These are phyloP conservation scores for Erigeron canadensis DNA, from an alignment of 129 eudicot species.

Conservation along the genomic window DNA sequence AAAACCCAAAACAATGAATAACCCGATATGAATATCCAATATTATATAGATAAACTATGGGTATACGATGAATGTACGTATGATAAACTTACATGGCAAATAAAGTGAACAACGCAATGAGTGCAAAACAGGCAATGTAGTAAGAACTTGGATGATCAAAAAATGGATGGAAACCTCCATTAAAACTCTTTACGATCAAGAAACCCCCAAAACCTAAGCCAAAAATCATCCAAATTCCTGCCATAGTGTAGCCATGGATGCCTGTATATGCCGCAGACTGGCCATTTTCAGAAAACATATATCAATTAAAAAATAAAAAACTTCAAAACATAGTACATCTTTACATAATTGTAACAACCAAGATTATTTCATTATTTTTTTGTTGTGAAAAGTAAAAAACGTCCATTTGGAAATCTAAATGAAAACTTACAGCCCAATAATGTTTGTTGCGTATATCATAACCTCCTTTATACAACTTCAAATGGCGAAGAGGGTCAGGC, in stretches of 20 bases:
- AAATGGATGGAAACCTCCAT: conserved; percentile 26
- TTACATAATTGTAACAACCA: not conserved
- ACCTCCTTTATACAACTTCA: conserved; percentile 48
- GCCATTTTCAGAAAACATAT: conserved; percentile 29
- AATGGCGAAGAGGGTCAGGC: conserved; percentile 56
- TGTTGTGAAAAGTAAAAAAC: not conserved
- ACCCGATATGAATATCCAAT: no score
- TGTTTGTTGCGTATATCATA: conserved; percentile 57
- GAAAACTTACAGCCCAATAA: conserved; percentile 78
- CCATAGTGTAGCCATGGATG: conserved; percentile 60
- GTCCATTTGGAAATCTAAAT: not conserved
- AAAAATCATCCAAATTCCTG: conserved; percentile 59
- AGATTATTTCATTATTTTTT: not conserved
- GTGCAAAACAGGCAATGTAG: conserved; percentile 38
- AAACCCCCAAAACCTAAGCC: conserved; percentile 53
- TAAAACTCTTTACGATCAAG: conserved; percentile 34
- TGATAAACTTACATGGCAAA: conserved; percentile 59
- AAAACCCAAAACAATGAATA: not conserved
- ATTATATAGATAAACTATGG: not conserved
- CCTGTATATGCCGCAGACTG: conserved; percentile 86
- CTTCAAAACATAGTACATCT: not conserved
- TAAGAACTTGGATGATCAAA: conserved; percentile 35
- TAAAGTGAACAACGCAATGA: conserved; percentile 39
- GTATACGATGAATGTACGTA: not conserved
- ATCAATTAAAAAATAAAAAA: conserved; percentile 25